Percentiles rank a stretch among this genome's conserved stretches.
phyloP scores from a whole-genome alignment of 176 grass and related monocot species.

The Avena eriantha region DNA sequence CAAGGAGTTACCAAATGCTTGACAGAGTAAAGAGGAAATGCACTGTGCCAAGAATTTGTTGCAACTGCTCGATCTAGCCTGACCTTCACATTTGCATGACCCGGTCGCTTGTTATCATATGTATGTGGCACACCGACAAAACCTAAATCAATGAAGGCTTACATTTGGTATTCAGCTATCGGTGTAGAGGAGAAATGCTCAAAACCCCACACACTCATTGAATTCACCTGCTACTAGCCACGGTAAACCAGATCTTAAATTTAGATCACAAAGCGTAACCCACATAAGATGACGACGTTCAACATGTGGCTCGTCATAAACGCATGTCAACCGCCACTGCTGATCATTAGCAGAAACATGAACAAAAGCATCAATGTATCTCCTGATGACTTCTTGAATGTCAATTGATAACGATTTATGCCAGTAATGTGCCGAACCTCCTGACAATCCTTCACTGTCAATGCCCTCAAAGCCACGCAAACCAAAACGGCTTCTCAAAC shows the following conservation, averaged over 20 bases:
- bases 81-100: too few relatives aligned
- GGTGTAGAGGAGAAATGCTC: neutral
- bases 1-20: too few relatives aligned
- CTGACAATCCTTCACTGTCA: too few relatives aligned
- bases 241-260: neutral
- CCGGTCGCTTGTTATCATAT: neutral
- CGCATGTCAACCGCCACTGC: neutral
- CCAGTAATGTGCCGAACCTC: too few relatives aligned
- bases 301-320: neutral
- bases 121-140: neutral
- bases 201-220: neutral
- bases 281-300: too few relatives aligned
- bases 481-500: too few relatives aligned
- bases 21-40: too few relatives aligned
- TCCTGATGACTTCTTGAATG: too few relatives aligned
- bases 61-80: too few relatives aligned
- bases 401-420: too few relatives aligned
- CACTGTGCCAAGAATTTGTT: too few relatives aligned
- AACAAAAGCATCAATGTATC: neutral
- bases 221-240: neutral
- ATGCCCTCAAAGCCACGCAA: too few relatives aligned
- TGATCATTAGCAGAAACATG: neutral
- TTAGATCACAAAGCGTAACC: neutral
- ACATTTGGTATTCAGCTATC: neutral
- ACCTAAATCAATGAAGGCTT: neutral